Percentiles rank a stretch among this genome's conserved stretches.
Conservation (phyloP, 2,329 filamentous ascomycete genomes). For the Calonectria ilicicola region DNA sequence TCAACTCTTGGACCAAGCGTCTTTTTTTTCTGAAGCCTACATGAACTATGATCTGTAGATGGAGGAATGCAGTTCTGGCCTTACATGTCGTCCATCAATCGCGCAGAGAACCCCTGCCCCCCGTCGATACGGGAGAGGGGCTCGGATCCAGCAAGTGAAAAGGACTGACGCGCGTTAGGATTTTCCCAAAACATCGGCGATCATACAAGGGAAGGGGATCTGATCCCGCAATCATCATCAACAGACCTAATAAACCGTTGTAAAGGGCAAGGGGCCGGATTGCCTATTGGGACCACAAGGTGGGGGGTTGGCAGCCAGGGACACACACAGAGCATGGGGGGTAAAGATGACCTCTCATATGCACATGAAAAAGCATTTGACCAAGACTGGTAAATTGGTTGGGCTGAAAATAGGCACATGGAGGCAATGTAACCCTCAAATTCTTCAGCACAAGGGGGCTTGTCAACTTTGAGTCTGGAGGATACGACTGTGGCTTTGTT, state of each 20-base stretch:
- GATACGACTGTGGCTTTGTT: not conserved
- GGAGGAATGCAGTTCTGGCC: not conserved
- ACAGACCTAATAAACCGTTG: not conserved
- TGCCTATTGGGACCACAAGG: not conserved
- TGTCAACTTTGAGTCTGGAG: not conserved
- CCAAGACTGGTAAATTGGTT: not conserved
- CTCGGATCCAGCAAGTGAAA: not conserved
- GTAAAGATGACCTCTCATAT: conserved; percentile 11
- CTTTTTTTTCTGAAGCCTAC: not conserved
- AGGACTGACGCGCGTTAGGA: conserved; percentile 12
- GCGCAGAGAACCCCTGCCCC: not conserved
- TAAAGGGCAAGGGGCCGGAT: not conserved
- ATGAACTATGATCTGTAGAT: conserved; percentile 17
- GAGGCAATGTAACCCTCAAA: conserved; percentile 3
- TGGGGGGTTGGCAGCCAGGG: not conserved
- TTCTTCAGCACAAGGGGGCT: not conserved
- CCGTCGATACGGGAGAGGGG: not conserved
- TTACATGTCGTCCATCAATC: conserved; percentile 1
- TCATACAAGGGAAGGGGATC: conserved; percentile 7
- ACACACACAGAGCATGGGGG: conserved; percentile 4
- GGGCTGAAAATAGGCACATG: conserved; percentile 9
- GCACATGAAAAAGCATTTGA: not conserved
- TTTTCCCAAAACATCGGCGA: conserved; percentile 1
- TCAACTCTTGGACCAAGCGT: conserved; percentile 19
- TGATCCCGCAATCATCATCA: not conserved